Percentiles rank a stretch among this genome's conserved stretches.
These are phyloP conservation scores for Fusarium annulatum DNA, from an alignment of 2,329 filamentous ascomycete species.

Conservation along the genomic window DNA sequence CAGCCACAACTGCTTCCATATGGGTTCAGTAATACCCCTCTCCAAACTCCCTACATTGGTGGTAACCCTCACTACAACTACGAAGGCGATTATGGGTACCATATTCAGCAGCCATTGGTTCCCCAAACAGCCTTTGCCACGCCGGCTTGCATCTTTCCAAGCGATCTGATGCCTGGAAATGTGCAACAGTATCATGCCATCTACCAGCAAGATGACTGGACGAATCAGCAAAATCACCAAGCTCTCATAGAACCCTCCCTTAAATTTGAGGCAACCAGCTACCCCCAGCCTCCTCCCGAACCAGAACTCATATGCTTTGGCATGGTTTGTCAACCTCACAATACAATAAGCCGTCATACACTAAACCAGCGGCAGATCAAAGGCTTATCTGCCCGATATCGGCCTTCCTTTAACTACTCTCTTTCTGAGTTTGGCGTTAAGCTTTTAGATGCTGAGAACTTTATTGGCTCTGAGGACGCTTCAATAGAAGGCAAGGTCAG, in stretches of 20 bases:
- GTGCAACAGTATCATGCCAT: neutral
- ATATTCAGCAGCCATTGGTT: neutral
- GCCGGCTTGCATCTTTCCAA: neutral
- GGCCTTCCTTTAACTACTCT: neutral
- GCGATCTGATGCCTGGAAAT: neutral
- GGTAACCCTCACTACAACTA: neutral
- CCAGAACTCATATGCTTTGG: neutral
- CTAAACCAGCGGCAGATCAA: neutral
- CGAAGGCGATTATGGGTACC: neutral
- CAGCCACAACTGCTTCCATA: rapidly evolving
- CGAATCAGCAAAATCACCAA: neutral
- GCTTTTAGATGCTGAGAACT: neutral
- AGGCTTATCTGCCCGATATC: neutral
- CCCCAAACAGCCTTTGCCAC: neutral
- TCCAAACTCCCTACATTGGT: neutral
- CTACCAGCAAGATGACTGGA: neutral
- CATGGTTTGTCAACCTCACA: neutral
- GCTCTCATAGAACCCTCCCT: neutral
- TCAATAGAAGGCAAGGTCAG: neutral
- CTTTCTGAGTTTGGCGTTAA: neutral
- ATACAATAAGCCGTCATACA: neutral
- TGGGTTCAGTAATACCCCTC: neutral
- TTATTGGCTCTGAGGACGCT: neutral
- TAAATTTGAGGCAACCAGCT: neutral
- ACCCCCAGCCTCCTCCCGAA: neutral